A percentile compares a stretch with the other conserved stretches of the same genome.
These are phyloP conservation scores for Phytophthora pistaciae DNA, from an alignment of 352 stramenopile genomes.

Conservation along the genomic window DNA sequence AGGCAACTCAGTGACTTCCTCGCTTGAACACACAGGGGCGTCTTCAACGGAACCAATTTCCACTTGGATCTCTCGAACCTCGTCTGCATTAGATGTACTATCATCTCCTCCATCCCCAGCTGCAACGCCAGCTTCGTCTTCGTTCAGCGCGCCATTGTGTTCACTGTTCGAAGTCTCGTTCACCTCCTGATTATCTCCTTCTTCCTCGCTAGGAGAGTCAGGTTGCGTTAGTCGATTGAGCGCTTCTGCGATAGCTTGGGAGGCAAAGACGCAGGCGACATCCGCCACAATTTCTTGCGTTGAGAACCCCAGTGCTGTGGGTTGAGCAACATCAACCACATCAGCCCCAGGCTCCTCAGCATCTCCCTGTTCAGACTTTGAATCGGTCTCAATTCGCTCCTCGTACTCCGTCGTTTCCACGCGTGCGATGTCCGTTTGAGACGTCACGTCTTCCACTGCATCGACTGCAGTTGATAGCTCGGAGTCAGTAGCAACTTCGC, in stretches of 20 bases:
- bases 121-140: background rate
- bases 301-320: constrained; percentile 6
- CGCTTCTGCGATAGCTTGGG: constrained; percentile 26
- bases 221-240: constrained; percentile 12
- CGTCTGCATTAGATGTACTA: background rate
- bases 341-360: background rate
- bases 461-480: background rate
- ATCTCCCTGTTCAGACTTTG: background rate
- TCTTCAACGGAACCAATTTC: background rate
- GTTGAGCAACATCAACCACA: background rate
- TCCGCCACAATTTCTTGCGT: constrained; percentile 18
- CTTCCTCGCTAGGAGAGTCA: background rate
- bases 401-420: background rate
- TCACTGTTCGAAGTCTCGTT: constrained; percentile 1
- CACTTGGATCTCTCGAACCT: background rate
- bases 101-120: background rate
- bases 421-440: background rate
- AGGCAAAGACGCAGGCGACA: constrained; percentile 14
- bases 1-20: background rate
- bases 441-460: background rate
- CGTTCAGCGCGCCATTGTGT: background rate
- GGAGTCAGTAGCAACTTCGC: background rate
- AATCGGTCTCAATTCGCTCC: background rate
- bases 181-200: background rate
- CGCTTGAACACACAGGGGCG: background rate